Base-by-base conservation (phyloP, 2,329 filamentous ascomycete genomes). In the Ceratocystis ficicola region DNA sequence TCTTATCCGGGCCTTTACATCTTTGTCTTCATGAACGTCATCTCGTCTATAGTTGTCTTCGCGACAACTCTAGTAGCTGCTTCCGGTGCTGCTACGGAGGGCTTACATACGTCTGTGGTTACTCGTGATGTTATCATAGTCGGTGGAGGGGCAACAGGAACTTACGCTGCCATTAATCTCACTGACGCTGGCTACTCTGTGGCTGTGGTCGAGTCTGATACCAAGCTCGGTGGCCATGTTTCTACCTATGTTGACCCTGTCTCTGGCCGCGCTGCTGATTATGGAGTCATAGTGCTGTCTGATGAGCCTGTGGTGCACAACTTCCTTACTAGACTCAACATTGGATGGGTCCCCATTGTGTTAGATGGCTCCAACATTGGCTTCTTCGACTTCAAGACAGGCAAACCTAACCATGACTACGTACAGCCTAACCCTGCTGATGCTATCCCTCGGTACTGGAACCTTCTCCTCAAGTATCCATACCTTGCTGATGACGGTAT, bases 291-390 rank as follows among this genome's bases (percentile, higher is more conserved):
- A 74, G 77, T 83, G 70, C 79, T 89, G 68, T 86, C 89, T 67
- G 83, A 81, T 70, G 86, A 90, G 75, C 86, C 87, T 61, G 79
- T 90, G 75, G 83, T 85, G 70, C 95, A 95, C 75, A 90, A 95
- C 75, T 84, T 91, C 70, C 80, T 95, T 69, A 90, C 90, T 71
- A 89, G 90, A 17, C 87, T 86, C 52, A 90, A 95, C 25, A 25
- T 59, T 8, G 41, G 48, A 15, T 64, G 52, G 48, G 28, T 0
- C 4, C 5, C 22, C 1, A 30, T 20, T 20, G 3, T 15, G 25
- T 17, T 52, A 2, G n/a, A 12, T 5, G 48, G 46, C 62, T 12
- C 30, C 2, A n/a, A 15, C 57, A 61, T 60, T 22, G 10, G 41
- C 3, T 67, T 64, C 57, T 46, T 65, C 25, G 66, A 67, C 44